Base-by-base conservation (phyloP, 495 filamentous ascomycete genomes). In the Talaromyces borbonicus region DNA sequence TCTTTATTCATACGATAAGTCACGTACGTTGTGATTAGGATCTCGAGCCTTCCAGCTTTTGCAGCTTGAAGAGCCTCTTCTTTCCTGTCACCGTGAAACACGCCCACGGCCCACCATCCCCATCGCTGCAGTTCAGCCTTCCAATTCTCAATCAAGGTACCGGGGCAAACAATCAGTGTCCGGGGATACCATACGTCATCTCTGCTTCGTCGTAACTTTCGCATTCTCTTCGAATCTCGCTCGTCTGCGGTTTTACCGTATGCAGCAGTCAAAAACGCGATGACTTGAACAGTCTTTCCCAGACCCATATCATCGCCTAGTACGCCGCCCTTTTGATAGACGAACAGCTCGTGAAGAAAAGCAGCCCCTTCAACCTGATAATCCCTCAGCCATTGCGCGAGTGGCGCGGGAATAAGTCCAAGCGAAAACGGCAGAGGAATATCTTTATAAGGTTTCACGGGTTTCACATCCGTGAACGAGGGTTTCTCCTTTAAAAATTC, bases 221-320 rank as follows among this genome's bases (percentile, higher is more conserved):
- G 76, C 93, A 97, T 95, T 25, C 87, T 69, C 55, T 95, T 95
- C 2, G 61, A 69, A 56, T 98, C 92, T 36, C 90, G 71, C 61
- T 90, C 84, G 52, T 95, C 90, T 2, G 80, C 93, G 4, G 87
- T 95, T 64, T 97, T 97, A 1, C 90, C 93, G 59, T 95, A 98
- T 5, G 87, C 88, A 6, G 81, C 89, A 0, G 87, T 89, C 26
- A 98, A 72, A 53, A 97, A 98, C 0, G 90, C 87, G 49, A 92
- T 93, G 22, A 98, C 88, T 62, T 98, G 92, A 11, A 98, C 86
- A 0, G 92, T 98, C 61, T 98, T 98, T 0, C 92, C 92, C 24
- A 98, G 64, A 25, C 92, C 92, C 92, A 98, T 98, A 56, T 98
- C 92, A 61, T 98, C 92, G 1, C 93, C 81, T 2, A 98, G 71